phyloP scores from a whole-genome alignment of 164 flowering plant genomes.

The Buxus sempervirens region DNA sequence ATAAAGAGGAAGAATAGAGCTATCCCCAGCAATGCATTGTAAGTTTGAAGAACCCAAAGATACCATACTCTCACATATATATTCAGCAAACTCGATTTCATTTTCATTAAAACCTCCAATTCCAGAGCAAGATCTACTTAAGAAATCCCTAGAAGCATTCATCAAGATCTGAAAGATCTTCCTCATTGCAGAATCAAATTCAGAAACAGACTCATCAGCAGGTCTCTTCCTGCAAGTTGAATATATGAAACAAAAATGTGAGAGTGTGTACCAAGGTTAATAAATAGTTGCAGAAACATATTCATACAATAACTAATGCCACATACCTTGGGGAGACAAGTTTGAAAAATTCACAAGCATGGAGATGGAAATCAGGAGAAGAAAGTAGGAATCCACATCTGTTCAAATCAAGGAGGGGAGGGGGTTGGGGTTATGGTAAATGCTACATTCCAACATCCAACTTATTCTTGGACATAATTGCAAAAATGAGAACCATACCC shows the following conservation, averaged over 20 bases:
- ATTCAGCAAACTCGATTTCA: constrained; percentile 90
- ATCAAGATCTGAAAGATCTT: constrained; percentile 68
- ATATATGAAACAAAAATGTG: constrained; percentile 8
- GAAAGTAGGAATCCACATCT: constrained; percentile 89
- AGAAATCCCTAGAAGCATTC: constrained; percentile 66
- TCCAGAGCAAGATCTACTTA: constrained; percentile 39
- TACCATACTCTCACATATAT: constrained; percentile 90
- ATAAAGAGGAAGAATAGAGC: constrained; percentile 44
- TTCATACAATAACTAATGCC: neutral
- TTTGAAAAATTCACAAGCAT: constrained; percentile 96
- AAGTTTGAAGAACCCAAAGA: constrained; percentile 79
- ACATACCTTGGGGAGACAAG: constrained; percentile 78
- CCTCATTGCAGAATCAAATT: constrained; percentile 75
- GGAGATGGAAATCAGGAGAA: constrained; percentile 85
- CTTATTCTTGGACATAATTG: neutral
- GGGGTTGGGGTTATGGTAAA: neutral
- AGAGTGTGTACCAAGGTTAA: neutral
- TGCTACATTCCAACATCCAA: neutral
- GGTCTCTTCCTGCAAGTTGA: constrained; percentile 74
- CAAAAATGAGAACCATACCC: constrained; percentile 53
- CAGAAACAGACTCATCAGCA: constrained; percentile 60
- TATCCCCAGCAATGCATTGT: constrained; percentile 59
- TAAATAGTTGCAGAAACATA: neutral
- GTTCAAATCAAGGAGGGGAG: constrained; percentile 8
- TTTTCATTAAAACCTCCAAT: constrained; percentile 54